Evolutionary conservation across 129 eudicot species (phyloP).

Genomic region (Calendula officinalis): DNA sequence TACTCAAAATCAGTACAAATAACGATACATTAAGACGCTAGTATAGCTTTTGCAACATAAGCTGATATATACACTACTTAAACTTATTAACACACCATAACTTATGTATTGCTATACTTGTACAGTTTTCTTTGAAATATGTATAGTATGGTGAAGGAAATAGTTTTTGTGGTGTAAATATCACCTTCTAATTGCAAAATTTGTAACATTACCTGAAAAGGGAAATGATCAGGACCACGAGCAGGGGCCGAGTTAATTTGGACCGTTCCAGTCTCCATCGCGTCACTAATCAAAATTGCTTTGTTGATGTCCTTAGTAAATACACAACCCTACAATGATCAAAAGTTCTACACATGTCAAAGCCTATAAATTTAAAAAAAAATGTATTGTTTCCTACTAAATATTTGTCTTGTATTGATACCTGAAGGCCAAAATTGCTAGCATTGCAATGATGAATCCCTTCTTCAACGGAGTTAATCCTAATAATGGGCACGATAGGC

Average conservation of each 20-base stretch:
- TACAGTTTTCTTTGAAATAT: no score
- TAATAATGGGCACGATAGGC: conserved; percentile 42
- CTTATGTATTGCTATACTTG: no score
- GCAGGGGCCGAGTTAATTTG: conserved; percentile 98
- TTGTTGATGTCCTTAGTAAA: conserved; percentile 94
- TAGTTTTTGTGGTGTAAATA: no score
- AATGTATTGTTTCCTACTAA: not conserved
- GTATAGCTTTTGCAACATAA: not conserved
- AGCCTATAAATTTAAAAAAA: not conserved
- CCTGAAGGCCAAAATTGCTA: conserved; percentile 60
- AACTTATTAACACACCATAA: no score
- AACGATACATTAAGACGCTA: not conserved
- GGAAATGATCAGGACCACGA: conserved; percentile 98
- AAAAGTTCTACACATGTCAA: not conserved
- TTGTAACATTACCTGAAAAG: conserved; percentile 63
- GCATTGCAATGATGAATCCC: conserved; percentile 61
- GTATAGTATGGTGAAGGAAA: no score
- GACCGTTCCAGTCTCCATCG: conserved; percentile 96
- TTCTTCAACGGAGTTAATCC: conserved; percentile 58
- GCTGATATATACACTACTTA: no score
- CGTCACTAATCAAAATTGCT: conserved; percentile 93
- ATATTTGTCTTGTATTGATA: not conserved
- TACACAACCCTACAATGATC: conserved; percentile 65
- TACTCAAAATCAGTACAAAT: not conserved
- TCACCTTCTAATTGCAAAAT: not conserved